Evolutionary conservation across 164 flowering plant genomes (phyloP).

Genomic region (Amborella trichopoda): DNA sequence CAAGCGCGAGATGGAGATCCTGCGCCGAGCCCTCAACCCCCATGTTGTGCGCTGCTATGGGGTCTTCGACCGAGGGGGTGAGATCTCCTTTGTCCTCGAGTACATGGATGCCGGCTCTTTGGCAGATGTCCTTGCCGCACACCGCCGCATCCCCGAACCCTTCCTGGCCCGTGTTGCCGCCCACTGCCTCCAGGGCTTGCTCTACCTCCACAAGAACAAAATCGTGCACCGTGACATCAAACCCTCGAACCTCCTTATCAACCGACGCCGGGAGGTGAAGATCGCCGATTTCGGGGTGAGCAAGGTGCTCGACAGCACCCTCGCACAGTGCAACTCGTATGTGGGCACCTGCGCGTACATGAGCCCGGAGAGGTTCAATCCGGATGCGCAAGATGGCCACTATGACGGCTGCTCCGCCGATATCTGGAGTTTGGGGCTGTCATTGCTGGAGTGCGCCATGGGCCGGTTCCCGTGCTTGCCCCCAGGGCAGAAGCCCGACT

Average conservation of each 20-base stretch:
- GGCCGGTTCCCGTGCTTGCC: conserved; percentile 82
- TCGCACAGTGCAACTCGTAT: conserved; percentile 75
- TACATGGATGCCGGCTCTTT: conserved; percentile 84
- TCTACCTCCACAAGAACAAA: conserved; percentile 46
- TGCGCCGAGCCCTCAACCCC: conserved; percentile 53
- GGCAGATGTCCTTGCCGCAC: too few species aligned
- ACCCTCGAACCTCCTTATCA: conserved; percentile 66
- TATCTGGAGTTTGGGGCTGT: conserved; percentile 84
- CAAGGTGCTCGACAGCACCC: conserved; percentile 52
- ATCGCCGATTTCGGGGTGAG: conserved; percentile 82
- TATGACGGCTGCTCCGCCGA: conserved; percentile 86
- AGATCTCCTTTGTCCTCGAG: conserved; percentile 75
- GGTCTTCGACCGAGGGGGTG: conserved; percentile 64
- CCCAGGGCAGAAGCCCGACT: conserved; percentile 58
- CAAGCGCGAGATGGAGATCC: conserved; percentile 77
- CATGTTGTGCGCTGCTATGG: conserved; percentile 72
- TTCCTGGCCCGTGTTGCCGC: conserved; percentile 36
- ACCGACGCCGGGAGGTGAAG: conserved; percentile 40
- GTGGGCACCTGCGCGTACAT: conserved; percentile 87
- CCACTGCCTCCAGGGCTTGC: conserved; percentile 53
- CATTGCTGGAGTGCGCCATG: conserved; percentile 72
- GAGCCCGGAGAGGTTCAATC: conserved; percentile 84
- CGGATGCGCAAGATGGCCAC: conserved; percentile 66
- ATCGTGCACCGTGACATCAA: conserved; percentile 84
- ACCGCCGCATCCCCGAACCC: conserved; percentile 25